Evolutionary conservation across 2,329 filamentous ascomycete species (phyloP), one percentile per base, ranked within the genome.

Genomic region (Colletotrichum noveboracense): DNA sequence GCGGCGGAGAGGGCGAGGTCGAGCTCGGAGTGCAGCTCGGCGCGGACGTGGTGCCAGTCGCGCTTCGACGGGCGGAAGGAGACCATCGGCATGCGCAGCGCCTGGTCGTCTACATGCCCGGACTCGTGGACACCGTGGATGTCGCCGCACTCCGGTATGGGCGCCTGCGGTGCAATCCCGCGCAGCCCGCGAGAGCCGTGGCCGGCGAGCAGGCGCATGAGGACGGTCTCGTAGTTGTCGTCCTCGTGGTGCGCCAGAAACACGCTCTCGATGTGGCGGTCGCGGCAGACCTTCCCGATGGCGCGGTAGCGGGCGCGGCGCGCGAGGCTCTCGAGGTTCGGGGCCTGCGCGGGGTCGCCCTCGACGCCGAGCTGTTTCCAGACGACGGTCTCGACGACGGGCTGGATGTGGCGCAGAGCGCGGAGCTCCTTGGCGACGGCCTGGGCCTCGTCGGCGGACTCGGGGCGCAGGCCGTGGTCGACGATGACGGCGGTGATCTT

Each of bases 181-280:
- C 89, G 87, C 34, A 98, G 86, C 0, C 95, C 96, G n/a, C 89
- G 86, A n/a, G 91, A 90, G 4, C 90, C 86, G 79, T 95, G 94
- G 0, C 93, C 92, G 5, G 88, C 87, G 10, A 93, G 84, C 43
- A 98, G 84, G 56, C 97, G 91, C 92, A 96, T 94, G 65, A 98
- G 85, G 6, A 97, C 89, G 0, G 96, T 98, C 85, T 99, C 97
- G 71, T 96, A 94, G 81, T 97, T 95, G 80, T 99, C 97, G 80
- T 98, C 96, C 77, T 90, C 88, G 82, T 99, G 97, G 82, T 99
- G 97, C 6, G 93, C 97, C 32, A 97, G 86, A 52, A 98, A 89
- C 3, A 98, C 83, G 24, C 91, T 90, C 6, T 84, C 85, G 6
- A 94, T 90, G 0, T 85, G 82, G 7, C 86, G 79, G 2, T 85